Evolutionary conservation across 2,329 filamentous ascomycete species (phyloP).

Genomic region (Hypoxylon sp.): DNA sequence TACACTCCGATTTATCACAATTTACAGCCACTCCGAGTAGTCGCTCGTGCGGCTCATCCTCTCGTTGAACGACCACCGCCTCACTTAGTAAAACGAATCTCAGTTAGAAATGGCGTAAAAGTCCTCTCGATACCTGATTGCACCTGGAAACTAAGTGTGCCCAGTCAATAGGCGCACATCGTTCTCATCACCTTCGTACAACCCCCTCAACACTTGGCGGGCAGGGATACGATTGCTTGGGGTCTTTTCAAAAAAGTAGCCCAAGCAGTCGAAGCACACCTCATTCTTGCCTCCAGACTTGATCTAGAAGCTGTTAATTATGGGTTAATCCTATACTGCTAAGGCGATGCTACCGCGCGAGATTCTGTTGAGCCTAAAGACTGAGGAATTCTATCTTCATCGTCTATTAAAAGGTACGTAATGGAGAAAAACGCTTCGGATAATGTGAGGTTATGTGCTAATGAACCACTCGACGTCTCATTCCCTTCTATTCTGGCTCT

Average conservation of each 20-base stretch:
- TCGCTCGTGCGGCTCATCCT: not conserved
- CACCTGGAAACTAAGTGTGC: not conserved
- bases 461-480: too few species aligned
- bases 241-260: not conserved
- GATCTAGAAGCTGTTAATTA: not conserved
- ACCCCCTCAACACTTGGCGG: not conserved
- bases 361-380: not conserved
- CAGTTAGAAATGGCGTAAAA: not conserved
- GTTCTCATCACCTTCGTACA: not conserved
- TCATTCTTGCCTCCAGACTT: not conserved
- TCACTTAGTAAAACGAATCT: not conserved
- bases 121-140: not conserved
- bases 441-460: too few species aligned
- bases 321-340: not conserved
- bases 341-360: not conserved
- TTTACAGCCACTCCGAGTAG: not conserved
- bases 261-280: not conserved
- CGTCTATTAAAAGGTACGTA: too few species aligned
- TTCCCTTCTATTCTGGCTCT: not conserved
- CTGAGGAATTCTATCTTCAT: too few species aligned
- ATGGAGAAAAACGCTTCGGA: too few species aligned
- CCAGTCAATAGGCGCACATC: not conserved
- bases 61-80: not conserved
- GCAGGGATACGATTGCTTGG: not conserved
- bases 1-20: not conserved